Evolutionary conservation across 1,139 yeast species (phyloP).

Genomic region (Kodamaea suecica): DNA sequence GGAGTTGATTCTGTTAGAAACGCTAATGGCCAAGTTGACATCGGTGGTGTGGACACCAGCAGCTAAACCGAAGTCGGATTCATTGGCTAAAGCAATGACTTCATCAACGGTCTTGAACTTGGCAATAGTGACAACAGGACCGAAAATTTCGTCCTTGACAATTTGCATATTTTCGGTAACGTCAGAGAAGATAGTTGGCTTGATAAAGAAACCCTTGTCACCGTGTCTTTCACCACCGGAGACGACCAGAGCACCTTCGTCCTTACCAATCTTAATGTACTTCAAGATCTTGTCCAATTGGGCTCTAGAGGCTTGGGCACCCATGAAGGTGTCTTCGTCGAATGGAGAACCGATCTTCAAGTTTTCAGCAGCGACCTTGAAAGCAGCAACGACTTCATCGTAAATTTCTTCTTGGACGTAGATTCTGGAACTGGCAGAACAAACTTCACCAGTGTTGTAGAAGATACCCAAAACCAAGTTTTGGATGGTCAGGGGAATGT

Average conservation of each 20-base stretch:
- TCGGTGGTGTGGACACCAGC: constrained; percentile 78
- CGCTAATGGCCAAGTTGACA: constrained; percentile 42
- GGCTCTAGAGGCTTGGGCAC: constrained; percentile 76
- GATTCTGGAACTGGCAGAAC: constrained; percentile 84
- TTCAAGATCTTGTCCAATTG: constrained; percentile 74
- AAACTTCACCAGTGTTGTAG: constrained; percentile 86
- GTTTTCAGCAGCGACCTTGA: constrained; percentile 57
- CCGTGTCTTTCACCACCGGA: constrained; percentile 76
- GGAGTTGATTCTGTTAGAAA: constrained; percentile 65
- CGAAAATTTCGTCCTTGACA: constrained; percentile 81
- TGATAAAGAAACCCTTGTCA: constrained; percentile 68
- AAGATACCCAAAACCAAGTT: constrained; percentile 61
- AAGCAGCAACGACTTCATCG: constrained; percentile 59
- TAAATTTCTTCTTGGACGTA: constrained; percentile 74
- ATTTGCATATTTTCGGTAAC: constrained; percentile 65
- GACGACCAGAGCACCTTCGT: constrained; percentile 70
- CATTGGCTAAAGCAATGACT: constrained; percentile 66
- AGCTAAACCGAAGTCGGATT: constrained; percentile 77
- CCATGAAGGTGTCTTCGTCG: constrained; percentile 69
- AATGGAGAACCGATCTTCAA: constrained; percentile 73
- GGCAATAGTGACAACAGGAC: constrained; percentile 76
- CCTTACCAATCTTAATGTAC: constrained; percentile 70
- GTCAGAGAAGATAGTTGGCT: constrained; percentile 77
- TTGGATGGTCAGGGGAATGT: constrained; percentile 46
- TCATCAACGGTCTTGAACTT: constrained; percentile 74